Conservation (phyloP, 345 rosid species). For the Boechera retrofracta region DNA sequence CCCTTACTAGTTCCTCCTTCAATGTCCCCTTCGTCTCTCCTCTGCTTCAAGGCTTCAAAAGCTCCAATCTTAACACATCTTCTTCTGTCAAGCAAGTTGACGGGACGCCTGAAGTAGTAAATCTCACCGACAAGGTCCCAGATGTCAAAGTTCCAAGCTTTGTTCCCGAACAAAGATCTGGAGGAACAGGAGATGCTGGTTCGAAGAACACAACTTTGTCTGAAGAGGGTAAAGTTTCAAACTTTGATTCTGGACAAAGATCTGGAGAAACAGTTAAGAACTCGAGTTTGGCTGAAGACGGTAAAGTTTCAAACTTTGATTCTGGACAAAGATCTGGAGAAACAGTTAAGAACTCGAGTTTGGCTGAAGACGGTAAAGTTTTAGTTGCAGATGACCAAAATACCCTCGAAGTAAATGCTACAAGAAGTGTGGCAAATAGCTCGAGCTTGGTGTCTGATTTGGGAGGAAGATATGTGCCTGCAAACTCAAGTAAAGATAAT, state of each 20-base stretch:
- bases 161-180: slow-evolving; percentile 38
- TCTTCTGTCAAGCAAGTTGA: slow-evolving; percentile 42
- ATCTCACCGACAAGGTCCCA: slow-evolving; percentile 30
- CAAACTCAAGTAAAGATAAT: slow-evolving; percentile 31
- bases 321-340: slow-evolving; percentile 40
- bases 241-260: slow-evolving; percentile 35
- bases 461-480: slow-evolving; percentile 24
- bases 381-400: slow-evolving; percentile 21
- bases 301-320: slow-evolving; percentile 27
- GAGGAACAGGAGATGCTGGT: slow-evolving; percentile 19
- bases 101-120: slow-evolving; percentile 20
- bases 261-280: slow-evolving; percentile 33
- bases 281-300: neutral
- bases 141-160: slow-evolving; percentile 44
- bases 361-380: neutral
- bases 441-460: slow-evolving; percentile 44
- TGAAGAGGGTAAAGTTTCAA: slow-evolving; percentile 41
- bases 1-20: slow-evolving; percentile 52
- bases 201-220: slow-evolving; percentile 24
- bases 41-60: slow-evolving; percentile 52
- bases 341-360: slow-evolving; percentile 21
- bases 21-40: slow-evolving; percentile 50
- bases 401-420: slow-evolving; percentile 38
- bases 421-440: slow-evolving; percentile 25
- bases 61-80: slow-evolving; percentile 41